Percentiles rank a stretch among this genome's conserved stretches.
Evolutionary conservation across 2,329 filamentous ascomycete species (phyloP).

Genomic region (Colletotrichum theobromicola): DNA sequence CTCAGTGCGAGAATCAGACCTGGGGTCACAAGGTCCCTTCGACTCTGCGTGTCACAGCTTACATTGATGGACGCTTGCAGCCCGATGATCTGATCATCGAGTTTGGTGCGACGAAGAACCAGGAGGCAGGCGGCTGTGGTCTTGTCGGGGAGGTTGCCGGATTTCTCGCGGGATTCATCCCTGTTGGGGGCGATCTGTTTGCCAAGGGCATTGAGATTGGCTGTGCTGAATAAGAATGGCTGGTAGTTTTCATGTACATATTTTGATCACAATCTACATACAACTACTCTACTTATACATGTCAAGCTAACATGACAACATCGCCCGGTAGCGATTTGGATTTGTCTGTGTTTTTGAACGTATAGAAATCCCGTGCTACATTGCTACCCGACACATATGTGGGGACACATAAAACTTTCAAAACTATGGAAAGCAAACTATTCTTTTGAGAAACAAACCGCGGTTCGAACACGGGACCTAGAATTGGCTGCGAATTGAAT

Average conservation of each 20-base stretch:
- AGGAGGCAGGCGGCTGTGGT: slow-evolving; percentile 12
- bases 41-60: slow-evolving; percentile 17
- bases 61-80: slow-evolving; percentile 19
- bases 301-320: background rate
- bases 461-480: slow-evolving; percentile 14
- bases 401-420: too few relatives aligned
- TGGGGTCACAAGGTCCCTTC: slow-evolving; percentile 22
- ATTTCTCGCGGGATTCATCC: slow-evolving; percentile 14
- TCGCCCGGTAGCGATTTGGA: too few relatives aligned
- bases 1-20: slow-evolving; percentile 15
- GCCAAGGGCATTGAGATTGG: slow-evolving; percentile 13
- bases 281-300: background rate
- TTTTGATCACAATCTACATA: background rate
- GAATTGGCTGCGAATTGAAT: background rate
- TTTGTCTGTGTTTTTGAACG: too few relatives aligned
- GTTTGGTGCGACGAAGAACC: slow-evolving; percentile 1
- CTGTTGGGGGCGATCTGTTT: slow-evolving; percentile 8
- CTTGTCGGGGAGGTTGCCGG: slow-evolving; percentile 8
- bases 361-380: too few relatives aligned
- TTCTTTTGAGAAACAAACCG: background rate
- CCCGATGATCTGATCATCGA: slow-evolving; percentile 21
- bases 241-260: background rate
- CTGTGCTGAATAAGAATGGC: background rate
- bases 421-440: too few relatives aligned
- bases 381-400: too few relatives aligned